Conservation (phyloP, 495 filamentous ascomycete genomes). For the Parmelia sp. region DNA sequence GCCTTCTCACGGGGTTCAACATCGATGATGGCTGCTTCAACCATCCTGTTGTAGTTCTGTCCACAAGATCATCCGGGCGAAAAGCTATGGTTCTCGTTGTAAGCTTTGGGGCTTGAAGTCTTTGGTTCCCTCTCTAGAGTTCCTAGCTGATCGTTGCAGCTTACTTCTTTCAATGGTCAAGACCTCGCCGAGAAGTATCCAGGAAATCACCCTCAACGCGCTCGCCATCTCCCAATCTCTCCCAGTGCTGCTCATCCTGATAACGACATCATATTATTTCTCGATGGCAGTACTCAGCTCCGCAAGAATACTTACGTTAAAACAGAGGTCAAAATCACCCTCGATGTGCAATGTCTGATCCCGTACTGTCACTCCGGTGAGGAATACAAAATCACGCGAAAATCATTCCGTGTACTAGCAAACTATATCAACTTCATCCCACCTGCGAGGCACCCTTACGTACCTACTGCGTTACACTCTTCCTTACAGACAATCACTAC, state of each 20-base stretch:
- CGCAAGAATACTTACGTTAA: constrained; percentile 15
- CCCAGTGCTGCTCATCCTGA: constrained; percentile 29
- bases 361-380: constrained; percentile 6
- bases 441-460: background rate
- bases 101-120: background rate
- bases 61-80: background rate
- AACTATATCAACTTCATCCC: constrained; percentile 1
- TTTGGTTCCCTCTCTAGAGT: background rate
- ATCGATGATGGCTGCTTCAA: background rate
- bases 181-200: constrained; percentile 25
- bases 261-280: constrained; percentile 28
- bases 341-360: constrained; percentile 3
- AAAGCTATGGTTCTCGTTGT: constrained; percentile 15
- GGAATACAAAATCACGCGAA: constrained; percentile 12
- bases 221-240: constrained; percentile 29
- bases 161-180: constrained; percentile 30
- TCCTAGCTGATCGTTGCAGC: constrained; percentile 18
- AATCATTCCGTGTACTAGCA: background rate
- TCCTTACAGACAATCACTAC: too few relatives aligned
- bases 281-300: constrained; percentile 14
- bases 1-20: background rate
- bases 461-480: background rate
- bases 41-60: background rate
- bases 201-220: constrained; percentile 11
- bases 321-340: background rate